Evolutionary conservation across 768 basidiomycete genomes (phyloP).

Genomic region (Chlorophyllum brunneum): DNA sequence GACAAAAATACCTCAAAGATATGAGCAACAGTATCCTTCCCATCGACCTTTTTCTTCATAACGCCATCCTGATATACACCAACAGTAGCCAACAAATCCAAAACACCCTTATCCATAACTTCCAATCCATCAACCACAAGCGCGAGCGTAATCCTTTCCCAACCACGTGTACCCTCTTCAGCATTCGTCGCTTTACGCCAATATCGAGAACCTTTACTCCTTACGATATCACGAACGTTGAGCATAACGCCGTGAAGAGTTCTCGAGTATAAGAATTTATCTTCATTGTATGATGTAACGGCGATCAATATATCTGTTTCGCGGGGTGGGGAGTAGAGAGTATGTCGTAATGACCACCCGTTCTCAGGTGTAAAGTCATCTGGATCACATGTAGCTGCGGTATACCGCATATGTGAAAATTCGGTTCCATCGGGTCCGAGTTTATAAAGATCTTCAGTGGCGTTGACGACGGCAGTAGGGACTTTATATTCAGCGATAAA

Average conservation of each 20-base stretch:
- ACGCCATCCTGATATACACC: conserved; percentile 94
- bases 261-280: conserved; percentile 84
- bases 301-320: conserved; percentile 93
- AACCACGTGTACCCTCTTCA: conserved; percentile 80
- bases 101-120: conserved; percentile 91
- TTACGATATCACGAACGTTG: conserved; percentile 97
- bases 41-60: conserved; percentile 90
- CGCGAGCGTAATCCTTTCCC: conserved; percentile 90
- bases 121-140: conserved; percentile 92
- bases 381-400: conserved; percentile 87
- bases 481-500: conserved; percentile 90
- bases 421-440: conserved; percentile 82
- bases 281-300: conserved; percentile 91
- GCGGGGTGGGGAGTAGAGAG: conserved; percentile 78
- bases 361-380: conserved; percentile 78
- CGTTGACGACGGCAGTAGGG: conserved; percentile 77
- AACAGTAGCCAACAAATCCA: conserved; percentile 84
- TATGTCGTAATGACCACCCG: conserved; percentile 86
- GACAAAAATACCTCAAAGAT: conserved; percentile 75
- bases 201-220: conserved; percentile 90
- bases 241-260: conserved; percentile 96
- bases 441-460: no score
- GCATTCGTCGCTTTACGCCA: conserved; percentile 81
- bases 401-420: conserved; percentile 98
- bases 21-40: conserved; percentile 87